Evolutionary conservation across 768 basidiomycete species (phyloP), one percentile per base, ranked within the genome.

Genomic region (Suillus subaureus): DNA sequence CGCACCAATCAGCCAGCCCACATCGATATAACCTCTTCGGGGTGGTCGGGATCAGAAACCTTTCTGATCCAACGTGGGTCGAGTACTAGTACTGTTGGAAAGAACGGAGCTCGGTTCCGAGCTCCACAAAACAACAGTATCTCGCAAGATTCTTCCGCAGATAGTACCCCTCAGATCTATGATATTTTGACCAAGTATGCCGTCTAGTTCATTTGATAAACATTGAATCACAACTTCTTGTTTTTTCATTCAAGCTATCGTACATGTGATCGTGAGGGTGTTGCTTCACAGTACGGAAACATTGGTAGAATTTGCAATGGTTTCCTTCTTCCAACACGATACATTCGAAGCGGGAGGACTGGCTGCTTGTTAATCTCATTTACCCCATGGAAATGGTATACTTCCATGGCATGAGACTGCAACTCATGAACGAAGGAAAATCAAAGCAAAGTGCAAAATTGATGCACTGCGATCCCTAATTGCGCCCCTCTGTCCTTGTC

Each of bases 1-100:
- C 1, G 80, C 73, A 7, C 12, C 12, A 39, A 39, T 73, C 63
- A 84, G 72, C 73, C 77, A 84, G 11, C 75, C 76, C 54, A 74
- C 79, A 4, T 62, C 65, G 6, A 71, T 58, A 71, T 58, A 13
- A 70, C 65, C 67, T 84, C 37, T 9, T 39, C 57, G 47, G 23
- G 47, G 45, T 63, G 47, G 45, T 63, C 66, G 9, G 64, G 67
- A 35, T 69, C 69, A n/a, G 45, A 39, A 43, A 69, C 68, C 39
- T 74, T 73, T 8, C 66, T 67, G 13, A 82, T 37, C 66, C 67
- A 21, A 82, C 79, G 56, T 69, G 61, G 57, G 78, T 77, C 0
- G 67, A 47, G 40, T 69, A 58, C 62, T 82, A 47, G 40, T 69
- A 58, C 62, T 82, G 80, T 64, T 77, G 74, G 26, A 83, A 69